phyloP scores from a whole-genome alignment of 768 basidiomycete genomes.

The Mycena albidolilacea region DNA sequence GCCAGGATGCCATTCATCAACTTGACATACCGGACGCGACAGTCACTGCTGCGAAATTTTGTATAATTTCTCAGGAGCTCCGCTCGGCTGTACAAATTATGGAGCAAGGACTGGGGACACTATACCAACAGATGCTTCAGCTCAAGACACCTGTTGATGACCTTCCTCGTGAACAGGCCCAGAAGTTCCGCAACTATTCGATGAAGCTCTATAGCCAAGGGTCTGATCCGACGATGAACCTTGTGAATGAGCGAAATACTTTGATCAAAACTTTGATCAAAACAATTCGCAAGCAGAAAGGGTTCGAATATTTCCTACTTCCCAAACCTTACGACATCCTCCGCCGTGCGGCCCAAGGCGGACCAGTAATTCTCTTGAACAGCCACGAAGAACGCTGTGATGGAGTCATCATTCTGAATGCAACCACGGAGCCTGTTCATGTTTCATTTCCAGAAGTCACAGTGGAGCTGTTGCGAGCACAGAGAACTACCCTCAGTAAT shows the following conservation, averaged over 20 bases:
- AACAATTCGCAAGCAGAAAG: background rate
- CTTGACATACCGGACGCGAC: background rate
- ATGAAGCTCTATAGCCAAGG: conserved; percentile 9
- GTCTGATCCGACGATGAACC: conserved; percentile 11
- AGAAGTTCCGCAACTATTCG: background rate
- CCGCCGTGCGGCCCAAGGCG: background rate
- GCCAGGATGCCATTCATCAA: conserved; percentile 4
- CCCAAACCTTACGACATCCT: background rate
- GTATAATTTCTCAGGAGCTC: conserved; percentile 6
- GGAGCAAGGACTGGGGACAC: conserved; percentile 12
- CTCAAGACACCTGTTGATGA: conserved; percentile 8
- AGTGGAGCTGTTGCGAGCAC: background rate
- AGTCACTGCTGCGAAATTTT: background rate
- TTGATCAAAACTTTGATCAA: conserved; percentile 4
- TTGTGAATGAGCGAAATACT: conserved; percentile 12
- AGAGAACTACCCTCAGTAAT: background rate
- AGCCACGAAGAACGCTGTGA: background rate
- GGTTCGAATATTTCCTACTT: conserved; percentile 1
- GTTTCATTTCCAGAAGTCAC: background rate
- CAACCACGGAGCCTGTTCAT: background rate
- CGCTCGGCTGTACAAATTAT: conserved; percentile 7
- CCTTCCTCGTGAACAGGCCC: conserved; percentile 14
- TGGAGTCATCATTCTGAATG: conserved; percentile 3
- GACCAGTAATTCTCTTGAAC: background rate
- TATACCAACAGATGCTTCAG: conserved; percentile 15